Evolutionary conservation across 1,284 basidiomycete species (phyloP).

Genomic region (Rhodotorula sp.): DNA sequence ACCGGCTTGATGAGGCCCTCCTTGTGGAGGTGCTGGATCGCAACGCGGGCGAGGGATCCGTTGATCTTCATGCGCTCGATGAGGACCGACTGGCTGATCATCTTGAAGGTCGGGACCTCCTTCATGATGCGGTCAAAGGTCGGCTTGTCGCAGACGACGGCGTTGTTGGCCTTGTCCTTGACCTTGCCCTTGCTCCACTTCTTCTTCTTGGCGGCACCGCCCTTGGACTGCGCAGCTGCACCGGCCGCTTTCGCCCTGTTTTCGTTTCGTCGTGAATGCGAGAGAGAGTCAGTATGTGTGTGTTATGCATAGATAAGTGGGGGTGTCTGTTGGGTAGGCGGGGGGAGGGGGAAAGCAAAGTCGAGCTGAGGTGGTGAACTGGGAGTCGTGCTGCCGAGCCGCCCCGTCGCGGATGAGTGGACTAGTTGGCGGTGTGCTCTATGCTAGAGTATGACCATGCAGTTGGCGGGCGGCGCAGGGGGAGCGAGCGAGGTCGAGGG

Average conservation of each 20-base stretch:
- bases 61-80: conserved; percentile 97
- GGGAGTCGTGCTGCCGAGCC: too few species aligned
- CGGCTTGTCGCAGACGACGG: conserved; percentile 85
- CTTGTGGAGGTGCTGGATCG: conserved; percentile 90
- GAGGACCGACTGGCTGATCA: conserved; percentile 83
- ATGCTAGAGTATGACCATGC: too few species aligned
- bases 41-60: conserved; percentile 88
- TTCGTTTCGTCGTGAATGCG: not conserved
- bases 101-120: conserved; percentile 99
- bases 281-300: not conserved
- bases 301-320: too few species aligned
- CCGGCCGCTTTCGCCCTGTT: conserved; percentile 30
- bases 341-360: too few species aligned
- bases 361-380: too few species aligned
- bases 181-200: conserved; percentile 44
- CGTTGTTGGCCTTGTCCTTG: conserved; percentile 60
- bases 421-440: too few species aligned
- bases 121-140: conserved; percentile 72
- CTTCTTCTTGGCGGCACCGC: conserved; percentile 43
- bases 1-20: conserved; percentile 93
- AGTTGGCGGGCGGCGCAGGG: too few species aligned
- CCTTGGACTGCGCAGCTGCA: conserved; percentile 29
- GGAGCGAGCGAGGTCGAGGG: too few species aligned
- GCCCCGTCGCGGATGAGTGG: too few species aligned
- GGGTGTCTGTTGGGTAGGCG: too few species aligned